Base-by-base conservation (phyloP, 2,329 filamentous ascomycete genomes). In the Atkinsonella texensis region DNA sequence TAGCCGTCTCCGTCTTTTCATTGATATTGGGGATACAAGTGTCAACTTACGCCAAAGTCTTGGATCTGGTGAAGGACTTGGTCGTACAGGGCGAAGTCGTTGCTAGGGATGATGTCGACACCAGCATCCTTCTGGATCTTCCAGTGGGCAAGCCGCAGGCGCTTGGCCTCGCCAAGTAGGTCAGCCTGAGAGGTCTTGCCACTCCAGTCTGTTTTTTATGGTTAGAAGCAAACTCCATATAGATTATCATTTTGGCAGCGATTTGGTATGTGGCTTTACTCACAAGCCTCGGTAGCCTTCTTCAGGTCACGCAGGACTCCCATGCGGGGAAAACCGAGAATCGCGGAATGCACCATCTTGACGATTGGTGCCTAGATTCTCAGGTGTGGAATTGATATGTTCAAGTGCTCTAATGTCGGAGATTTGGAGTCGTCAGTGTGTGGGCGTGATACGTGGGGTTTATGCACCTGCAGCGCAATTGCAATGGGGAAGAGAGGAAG, bases 321-420 rank as follows among this genome's bases (percentile, higher is more conserved):
- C 88, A 97, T 96, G 70, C 93, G 91, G 72, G 93, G 93, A 83
- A 98, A 98, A 76, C 93, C 93, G 72, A 98, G 85, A 72, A 98
- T 80, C 62, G 93, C 76, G 60, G 79, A 81, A 67, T 81, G 75
- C 70, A 81, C 79, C 79, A 81, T 81, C 56, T 69, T 79, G 69
- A 58, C 62, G 65, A 65, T 66, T 63, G 56, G 56, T 59, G 58
- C 56, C 31, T 49, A 38, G 32, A 47, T 43, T 54, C 52, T 52
- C 28, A 42, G 23, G 42, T 33, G 11, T 56, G 45, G 57, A 53
- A 55, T 32, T 55, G 18, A 10, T 17, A n/a, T 32, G 8, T 32
- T 39, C 9, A 13, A 33, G 33, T 35, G 43, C 47, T 47, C 56
- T 57, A 53, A 28, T 17, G 41, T 15, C 9, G 38, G 11, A 39